Base-by-base conservation (phyloP, 2,329 filamentous ascomycete genomes). In the Boeremia lycopersici region DNA sequence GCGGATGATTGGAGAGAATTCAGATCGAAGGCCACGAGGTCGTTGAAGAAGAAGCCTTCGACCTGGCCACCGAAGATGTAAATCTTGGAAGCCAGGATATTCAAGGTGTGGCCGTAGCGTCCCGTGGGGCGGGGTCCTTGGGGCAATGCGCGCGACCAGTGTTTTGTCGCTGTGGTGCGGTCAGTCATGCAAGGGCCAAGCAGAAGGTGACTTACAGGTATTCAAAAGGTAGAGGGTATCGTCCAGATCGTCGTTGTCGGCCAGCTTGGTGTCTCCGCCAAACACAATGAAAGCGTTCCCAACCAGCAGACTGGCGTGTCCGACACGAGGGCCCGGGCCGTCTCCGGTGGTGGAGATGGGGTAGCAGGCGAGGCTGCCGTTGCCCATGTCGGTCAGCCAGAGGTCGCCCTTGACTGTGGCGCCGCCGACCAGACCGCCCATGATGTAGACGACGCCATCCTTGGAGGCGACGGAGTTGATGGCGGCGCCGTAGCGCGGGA, bases 241-340 rank as follows among this genome's bases (percentile, higher is more conserved):
- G 69, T 99, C 95, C 53, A 99, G 80, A 43, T 90, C 83, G 75
- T 99, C 95, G 29, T 86, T 86, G 70, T 98, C 95, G 50, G 97
- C 92, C 72, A 96, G 89, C 77, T 99, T 99, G 46, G 95, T 99
- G 75, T 99, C 96, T 71, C 95, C 95, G 44, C 95, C 96, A 71
- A 98, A 99, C 11, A 99, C 95, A 65, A 99, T 99, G 74, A 98
- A 99, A 0, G 95, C 95, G 76, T 99, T 99, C 53, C 96, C 96
- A 48, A 99, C 95, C 13, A 99, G 82, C 68, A 99, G 81, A 80
- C 93, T 96, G 17, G 93, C 84, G 78, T 99, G 95, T 3, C 95
- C 95, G 47, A 99, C 95, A 78, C 95, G 86, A 1, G 96, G 95
- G 4, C 95, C 93, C 1, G 95, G 96, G 0, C 95, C 95, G 76